These are phyloP conservation scores for Arctium lappa DNA, from an alignment of 129 eudicot genomes.

Conservation along the genomic window DNA sequence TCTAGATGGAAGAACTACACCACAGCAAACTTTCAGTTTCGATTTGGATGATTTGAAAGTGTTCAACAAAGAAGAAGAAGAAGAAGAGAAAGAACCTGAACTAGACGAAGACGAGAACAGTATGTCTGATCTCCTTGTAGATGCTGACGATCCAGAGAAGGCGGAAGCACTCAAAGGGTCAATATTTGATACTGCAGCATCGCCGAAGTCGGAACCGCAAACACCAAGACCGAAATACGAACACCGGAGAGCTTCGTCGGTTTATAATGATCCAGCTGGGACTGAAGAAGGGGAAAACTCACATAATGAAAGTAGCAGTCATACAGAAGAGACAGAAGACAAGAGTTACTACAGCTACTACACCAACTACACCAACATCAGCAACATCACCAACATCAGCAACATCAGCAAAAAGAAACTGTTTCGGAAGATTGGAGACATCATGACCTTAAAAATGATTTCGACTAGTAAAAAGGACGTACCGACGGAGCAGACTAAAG, in stretches of 20 bases:
- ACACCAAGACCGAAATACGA: slow-evolving; percentile 25
- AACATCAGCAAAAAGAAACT: slow-evolving; percentile 27
- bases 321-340: slow-evolving; percentile 29
- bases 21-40: slow-evolving; percentile 43
- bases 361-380: not conserved
- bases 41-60: slow-evolving; percentile 49
- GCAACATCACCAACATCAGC: not conserved
- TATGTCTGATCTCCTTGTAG: slow-evolving; percentile 25
- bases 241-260: slow-evolving; percentile 24
- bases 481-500: slow-evolving; percentile 11
- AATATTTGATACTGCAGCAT: slow-evolving; percentile 54
- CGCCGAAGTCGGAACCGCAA: slow-evolving; percentile 42
- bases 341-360: slow-evolving; percentile 19
- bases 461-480: slow-evolving; percentile 17
- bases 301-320: slow-evolving; percentile 18
- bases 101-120: slow-evolving; percentile 24
- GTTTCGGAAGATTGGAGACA: slow-evolving; percentile 52
- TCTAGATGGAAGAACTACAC: slow-evolving; percentile 25
- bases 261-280: slow-evolving; percentile 27
- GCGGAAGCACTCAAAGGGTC: slow-evolving; percentile 81
- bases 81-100: not conserved
- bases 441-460: not conserved
- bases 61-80: slow-evolving; percentile 15
- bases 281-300: slow-evolving; percentile 32
- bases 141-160: slow-evolving; percentile 58